Evolutionary conservation across 1,284 basidiomycete genomes (phyloP), one percentile per base, ranked within the genome.

Genomic region (Mycosarcoma maydis): DNA sequence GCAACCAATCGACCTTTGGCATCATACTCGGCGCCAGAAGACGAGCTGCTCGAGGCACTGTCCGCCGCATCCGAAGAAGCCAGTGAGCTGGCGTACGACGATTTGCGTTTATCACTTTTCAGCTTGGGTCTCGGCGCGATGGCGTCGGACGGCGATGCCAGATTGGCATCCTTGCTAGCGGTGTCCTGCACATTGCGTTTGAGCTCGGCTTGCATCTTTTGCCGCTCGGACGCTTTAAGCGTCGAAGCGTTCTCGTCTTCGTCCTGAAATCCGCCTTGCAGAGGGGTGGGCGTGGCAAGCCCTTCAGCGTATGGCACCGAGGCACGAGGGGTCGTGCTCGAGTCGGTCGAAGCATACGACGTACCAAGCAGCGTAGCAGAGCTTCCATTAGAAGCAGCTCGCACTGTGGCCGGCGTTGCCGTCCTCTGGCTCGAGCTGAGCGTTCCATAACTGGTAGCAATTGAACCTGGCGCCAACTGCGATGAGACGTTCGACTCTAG

Each of bases 351-450:
- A 11, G 53, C 61, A 38, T 65, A 57, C 26, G 61, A 60, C 2
- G 61, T 56, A 14, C 60, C 53, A 3, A 60, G 30, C 48, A 64
- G 29, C 3, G 30, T 33, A 1, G 48, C 41, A 17, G 47, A 46
- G 33, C 53, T 29, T 7, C 48, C 52, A 23, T 50, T 61, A 16
- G 45, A 47, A 4, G 55, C 65, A 30, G 56, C 56, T 10, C 62
- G 55, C 19, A 73, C 60, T n/a, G 45, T 73, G 4, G 65, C 62
- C 17, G 72, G 72, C 6, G 72, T 76, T 9, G 73, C 62, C 3
- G 74, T 76, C 29, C 66, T 64, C 42, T 76, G 69, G 16, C 72
- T 74, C 27, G 69, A 68, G 43, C 73, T 74, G 24, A 78, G 65
- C 20, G 73, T 53, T 14, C 74, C 77, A 34, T 78, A 77, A 42